Evolutionary conservation across 768 basidiomycete genomes (phyloP), one percentile per base, ranked within the genome.

Genomic region (Psilocybe subaeruginosa): DNA sequence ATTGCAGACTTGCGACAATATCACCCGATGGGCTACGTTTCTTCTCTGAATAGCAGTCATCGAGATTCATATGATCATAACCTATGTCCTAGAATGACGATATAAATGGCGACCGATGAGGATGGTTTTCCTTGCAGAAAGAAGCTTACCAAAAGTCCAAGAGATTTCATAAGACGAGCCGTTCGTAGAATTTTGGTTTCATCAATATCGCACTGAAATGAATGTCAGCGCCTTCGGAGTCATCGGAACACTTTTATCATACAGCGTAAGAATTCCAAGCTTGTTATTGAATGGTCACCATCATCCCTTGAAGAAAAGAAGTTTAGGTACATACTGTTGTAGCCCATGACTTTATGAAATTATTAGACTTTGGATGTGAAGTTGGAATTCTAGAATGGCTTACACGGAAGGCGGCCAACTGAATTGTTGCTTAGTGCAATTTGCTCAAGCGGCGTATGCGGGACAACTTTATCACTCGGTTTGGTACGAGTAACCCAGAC

Each of bases 221-320:
- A 39, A 49, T 27, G 30, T 61, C 17, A 55, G 50, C 19, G 45
- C 27, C 33, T 54, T 37, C 8, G 54, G 8, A 11, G n/a, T 37
- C 16, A 29, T 11, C 29, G 39, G 30, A 30, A 52, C 8, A 14
- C 27, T 35, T n/a, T 16, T 12, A n/a, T 69, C 79, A 55, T 58
- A 86, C 85, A 61, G 82, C 77, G 67, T 83, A 86, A 2, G 84
- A 85, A 64, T 88, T 87, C 86, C 86, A 88, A 7, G 86, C 86
- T 87, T 27, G 8, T 17, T 11, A 31, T 37, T 8, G 47, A 41
- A 35, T 23, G 11, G 14, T 8, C n/a, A 12, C 14, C 2, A 8
- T 46, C 9, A 19, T 23, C 1, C 16, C 23, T 48, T 11, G 33
- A 11, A 27, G 17, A 27, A n/a, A 66, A 12, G 62, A 48, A 33